phyloP scores from a whole-genome alignment of 148 eudicot species.

The Camellia granthamiana region DNA sequence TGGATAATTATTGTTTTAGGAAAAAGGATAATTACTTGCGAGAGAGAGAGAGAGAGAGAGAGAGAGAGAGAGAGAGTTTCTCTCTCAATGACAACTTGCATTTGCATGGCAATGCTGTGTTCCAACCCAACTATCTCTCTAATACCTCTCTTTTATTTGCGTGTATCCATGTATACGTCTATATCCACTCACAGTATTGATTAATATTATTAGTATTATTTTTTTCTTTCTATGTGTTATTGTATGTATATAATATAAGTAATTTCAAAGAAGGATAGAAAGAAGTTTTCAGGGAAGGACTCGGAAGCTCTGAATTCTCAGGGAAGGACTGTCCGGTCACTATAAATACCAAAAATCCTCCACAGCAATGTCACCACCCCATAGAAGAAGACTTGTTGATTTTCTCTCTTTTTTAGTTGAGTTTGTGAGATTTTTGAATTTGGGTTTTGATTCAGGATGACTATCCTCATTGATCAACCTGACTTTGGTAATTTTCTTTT shows the following conservation, averaged over 20 bases:
- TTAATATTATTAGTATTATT: neutral
- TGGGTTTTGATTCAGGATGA: constrained; percentile 39
- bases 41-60: neutral
- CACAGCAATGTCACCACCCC: neutral
- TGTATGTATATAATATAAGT: neutral
- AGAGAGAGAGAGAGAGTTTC: neutral
- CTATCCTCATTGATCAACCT: constrained; percentile 56
- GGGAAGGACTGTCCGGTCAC: constrained; percentile 56
- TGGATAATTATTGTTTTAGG: too few relatives aligned
- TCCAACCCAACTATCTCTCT: neutral
- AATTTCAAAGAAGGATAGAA: neutral
- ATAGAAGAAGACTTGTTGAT: neutral
- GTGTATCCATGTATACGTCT: neutral
- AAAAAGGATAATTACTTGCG: too few relatives aligned
- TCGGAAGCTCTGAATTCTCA: constrained; percentile 41
- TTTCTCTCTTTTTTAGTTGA: neutral
- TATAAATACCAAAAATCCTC: constrained; percentile 46
- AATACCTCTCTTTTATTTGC: neutral
- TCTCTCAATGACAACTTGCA: constrained; percentile 14
- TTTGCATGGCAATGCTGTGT: neutral
- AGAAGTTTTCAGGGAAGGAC: constrained; percentile 51
- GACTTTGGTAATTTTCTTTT: constrained; percentile 42
- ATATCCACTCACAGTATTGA: neutral
- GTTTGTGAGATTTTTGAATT: neutral
- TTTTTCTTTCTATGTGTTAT: neutral